These are phyloP conservation scores for Echria macrotheca DNA, from an alignment of 495 filamentous ascomycete species.

Conservation along the genomic window DNA sequence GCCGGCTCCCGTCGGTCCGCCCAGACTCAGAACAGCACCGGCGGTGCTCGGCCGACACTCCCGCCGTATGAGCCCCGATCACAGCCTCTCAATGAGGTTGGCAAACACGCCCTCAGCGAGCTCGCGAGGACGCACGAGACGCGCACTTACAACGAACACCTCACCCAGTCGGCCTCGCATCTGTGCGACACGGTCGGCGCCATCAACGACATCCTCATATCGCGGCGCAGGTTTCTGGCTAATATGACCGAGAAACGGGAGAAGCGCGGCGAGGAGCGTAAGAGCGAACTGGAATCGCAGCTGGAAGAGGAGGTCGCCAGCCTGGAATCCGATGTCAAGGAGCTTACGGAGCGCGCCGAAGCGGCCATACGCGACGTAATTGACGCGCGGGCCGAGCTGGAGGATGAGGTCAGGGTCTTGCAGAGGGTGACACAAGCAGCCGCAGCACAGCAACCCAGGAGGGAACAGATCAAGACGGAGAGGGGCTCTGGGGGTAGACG, in stretches of 20 bases:
- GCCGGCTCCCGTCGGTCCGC: too few relatives aligned
- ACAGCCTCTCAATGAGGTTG: slow-evolving; percentile 39
- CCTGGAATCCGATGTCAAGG: slow-evolving; percentile 34
- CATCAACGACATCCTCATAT: slow-evolving; percentile 46
- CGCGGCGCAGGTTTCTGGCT: slow-evolving; percentile 43
- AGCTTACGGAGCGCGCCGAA: slow-evolving; percentile 37
- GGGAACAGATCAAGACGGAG: slow-evolving; percentile 7
- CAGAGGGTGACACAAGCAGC: slow-evolving; percentile 41
- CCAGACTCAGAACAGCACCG: too few relatives aligned
- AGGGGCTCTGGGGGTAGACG: slow-evolving; percentile 11
- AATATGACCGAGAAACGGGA: slow-evolving; percentile 27
- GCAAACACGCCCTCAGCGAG: slow-evolving; percentile 27
- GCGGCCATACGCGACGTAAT: slow-evolving; percentile 38
- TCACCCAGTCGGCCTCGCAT: slow-evolving; percentile 29
- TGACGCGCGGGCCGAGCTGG: slow-evolving; percentile 42
- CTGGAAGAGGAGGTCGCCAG: slow-evolving; percentile 30
- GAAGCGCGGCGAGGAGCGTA: slow-evolving; percentile 32
- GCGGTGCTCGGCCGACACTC: too few relatives aligned
- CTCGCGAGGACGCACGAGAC: slow-evolving; percentile 27
- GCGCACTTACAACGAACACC: slow-evolving; percentile 34
- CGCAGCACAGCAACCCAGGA: slow-evolving; percentile 35
- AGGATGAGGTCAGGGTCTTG: slow-evolving; percentile 38
- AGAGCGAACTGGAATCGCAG: slow-evolving; percentile 34
- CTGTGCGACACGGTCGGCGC: slow-evolving; percentile 41
- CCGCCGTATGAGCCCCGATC: slow-evolving; percentile 56